Base-by-base conservation (phyloP, 495 filamentous ascomycete genomes). In the Penicillium turbatum region DNA sequence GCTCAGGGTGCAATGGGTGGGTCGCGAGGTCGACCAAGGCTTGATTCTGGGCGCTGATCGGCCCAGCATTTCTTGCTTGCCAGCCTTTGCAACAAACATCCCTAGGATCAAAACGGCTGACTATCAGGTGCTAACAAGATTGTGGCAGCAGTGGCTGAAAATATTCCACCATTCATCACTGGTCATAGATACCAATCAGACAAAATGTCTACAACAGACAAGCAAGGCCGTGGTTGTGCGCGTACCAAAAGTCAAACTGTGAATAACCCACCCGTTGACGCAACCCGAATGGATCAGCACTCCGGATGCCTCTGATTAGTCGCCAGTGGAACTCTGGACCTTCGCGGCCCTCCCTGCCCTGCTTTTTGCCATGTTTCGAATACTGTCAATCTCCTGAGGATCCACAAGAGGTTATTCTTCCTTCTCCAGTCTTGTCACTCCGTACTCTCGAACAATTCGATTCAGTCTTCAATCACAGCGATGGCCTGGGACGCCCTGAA, bases 21-120 rank as follows among this genome's bases (percentile, higher is more conserved):
- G 55, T 53, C 48, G 26, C 13, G 16, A 53, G 52, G 34, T 57
- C 40, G 56, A 61, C 56, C 34, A 62, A 65, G 59, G 45, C 59
- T 46, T 60, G 59, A 51, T 60, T 65, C 56, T 60, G 59, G 56
- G 27, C 39, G 51, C 54, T 34, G 59, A 65, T 59, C 59, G 52
- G 41, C 42, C 35, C 46, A 50, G 52, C 56, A 60, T 60, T 56
- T 63, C 48, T 58, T 54, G 52, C 40, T 60, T 52, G 48, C 51
- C 29, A 46, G 29, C 51, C 35, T 21, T 17, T n/a, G 10, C 24
- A 27, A 49, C 30, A 44, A 5, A 41, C 43, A 59, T 60, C 48
- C 54, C 59, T 24, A 37, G 50, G 27, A 24, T 12, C 24, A 45
- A 15, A 30, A 8, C 26, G 51, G 49, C 43, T 48, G 53, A 31